These are phyloP conservation scores for Citrus medica DNA, from an alignment of 345 rosid species.

Conservation along the genomic window DNA sequence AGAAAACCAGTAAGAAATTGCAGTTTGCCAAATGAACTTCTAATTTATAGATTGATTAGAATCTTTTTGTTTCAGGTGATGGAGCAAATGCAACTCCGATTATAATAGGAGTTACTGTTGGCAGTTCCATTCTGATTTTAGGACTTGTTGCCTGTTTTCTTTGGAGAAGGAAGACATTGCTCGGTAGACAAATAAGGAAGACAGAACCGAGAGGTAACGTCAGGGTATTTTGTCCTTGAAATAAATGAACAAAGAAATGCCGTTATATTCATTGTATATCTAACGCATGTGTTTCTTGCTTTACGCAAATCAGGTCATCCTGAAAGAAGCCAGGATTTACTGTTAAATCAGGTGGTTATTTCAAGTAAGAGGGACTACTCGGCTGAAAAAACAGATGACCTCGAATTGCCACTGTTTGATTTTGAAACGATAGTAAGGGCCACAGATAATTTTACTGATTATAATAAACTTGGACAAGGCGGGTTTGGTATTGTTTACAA, in stretches of 20 bases:
- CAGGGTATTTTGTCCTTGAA: neutral
- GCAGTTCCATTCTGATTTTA: constrained; percentile 39
- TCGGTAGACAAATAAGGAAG: constrained; percentile 7
- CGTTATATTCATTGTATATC: neutral
- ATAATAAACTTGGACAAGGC: constrained; percentile 61
- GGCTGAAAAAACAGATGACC: constrained; percentile 43
- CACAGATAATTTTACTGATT: constrained; percentile 43
- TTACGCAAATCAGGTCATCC: constrained; percentile 29
- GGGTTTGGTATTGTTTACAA: constrained; percentile 79
- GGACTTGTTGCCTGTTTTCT: constrained; percentile 28
- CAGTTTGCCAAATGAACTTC: neutral
- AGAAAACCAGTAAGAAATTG: neutral
- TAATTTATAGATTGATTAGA: neutral
- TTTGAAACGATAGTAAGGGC: constrained; percentile 41
- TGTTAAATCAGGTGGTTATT: constrained; percentile 53
- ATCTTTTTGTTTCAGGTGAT: constrained; percentile 33
- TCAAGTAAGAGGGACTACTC: constrained; percentile 54
- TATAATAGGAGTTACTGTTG: constrained; percentile 46
- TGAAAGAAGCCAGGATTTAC: constrained; percentile 65
- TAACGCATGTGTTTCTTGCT: neutral
- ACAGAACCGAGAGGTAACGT: constrained; percentile 32
- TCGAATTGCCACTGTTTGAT: constrained; percentile 53
- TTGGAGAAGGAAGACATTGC: constrained; percentile 50
- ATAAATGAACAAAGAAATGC: neutral
- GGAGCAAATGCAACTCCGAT: constrained; percentile 17